Evolutionary conservation across 352 stramenopile species (phyloP).

Genomic region (Phytophthora nicotianae): DNA sequence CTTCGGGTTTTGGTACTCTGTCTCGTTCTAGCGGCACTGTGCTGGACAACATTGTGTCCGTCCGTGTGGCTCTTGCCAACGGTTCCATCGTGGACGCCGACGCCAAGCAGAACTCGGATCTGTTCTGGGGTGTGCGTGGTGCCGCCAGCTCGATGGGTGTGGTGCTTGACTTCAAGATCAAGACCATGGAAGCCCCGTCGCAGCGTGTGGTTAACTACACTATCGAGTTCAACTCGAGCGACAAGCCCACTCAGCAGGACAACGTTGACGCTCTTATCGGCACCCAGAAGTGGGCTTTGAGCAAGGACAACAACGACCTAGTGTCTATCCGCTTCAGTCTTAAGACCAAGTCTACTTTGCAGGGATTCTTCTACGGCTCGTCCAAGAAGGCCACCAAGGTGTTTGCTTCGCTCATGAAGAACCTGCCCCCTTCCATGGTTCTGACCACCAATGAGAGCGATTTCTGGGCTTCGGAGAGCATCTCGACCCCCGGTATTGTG

Average conservation of each 20-base stretch:
- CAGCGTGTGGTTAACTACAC: slow-evolving; percentile 21
- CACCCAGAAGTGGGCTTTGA: slow-evolving; percentile 28
- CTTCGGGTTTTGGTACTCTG: slow-evolving; percentile 10
- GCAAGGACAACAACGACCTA: slow-evolving; percentile 32
- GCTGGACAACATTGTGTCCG: slow-evolving; percentile 31
- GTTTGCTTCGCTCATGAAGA: slow-evolving; percentile 23
- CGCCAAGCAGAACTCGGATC: slow-evolving; percentile 24
- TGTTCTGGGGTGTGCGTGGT: slow-evolving; percentile 9
- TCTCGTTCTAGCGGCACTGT: slow-evolving; percentile 27
- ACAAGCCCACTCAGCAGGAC: slow-evolving; percentile 28
- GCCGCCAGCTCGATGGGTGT: slow-evolving; percentile 8
- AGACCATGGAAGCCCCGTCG: slow-evolving; percentile 21
- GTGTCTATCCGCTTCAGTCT: slow-evolving; percentile 32
- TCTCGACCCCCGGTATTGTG: slow-evolving; percentile 24
- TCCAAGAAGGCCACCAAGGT: slow-evolving; percentile 6
- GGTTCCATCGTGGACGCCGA: slow-evolving; percentile 29
- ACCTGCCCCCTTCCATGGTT: slow-evolving; percentile 24
- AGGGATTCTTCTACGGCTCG: slow-evolving; percentile 30
- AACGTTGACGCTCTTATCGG: slow-evolving; percentile 30
- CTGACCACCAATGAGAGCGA: slow-evolving; percentile 20
- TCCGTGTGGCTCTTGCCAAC: slow-evolving; percentile 32
- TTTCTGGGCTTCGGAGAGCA: slow-evolving; percentile 26
- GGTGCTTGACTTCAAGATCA: slow-evolving; percentile 31
- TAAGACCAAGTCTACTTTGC: slow-evolving; percentile 15
- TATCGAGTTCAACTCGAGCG: slow-evolving; percentile 21